Evolutionary conservation across 306 rosid species (phyloP).

Genomic region (Glycine latifolia): DNA sequence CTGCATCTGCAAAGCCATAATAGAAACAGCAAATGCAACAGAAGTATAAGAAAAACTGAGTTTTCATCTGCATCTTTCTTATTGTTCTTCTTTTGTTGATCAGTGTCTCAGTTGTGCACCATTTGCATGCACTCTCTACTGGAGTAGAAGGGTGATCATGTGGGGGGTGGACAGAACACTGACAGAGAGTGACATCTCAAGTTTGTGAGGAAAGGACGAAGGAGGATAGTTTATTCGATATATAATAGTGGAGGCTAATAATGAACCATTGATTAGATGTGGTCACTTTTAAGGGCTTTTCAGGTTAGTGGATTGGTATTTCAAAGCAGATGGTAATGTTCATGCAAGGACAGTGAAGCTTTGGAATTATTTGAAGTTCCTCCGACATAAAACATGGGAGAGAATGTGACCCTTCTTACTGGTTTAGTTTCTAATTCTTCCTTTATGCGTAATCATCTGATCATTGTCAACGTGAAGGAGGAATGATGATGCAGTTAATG

Average conservation of each 20-base stretch:
- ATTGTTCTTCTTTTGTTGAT: conserved; percentile 46
- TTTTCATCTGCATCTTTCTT: conserved; percentile 57
- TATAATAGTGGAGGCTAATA: not conserved
- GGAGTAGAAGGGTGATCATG: conserved; percentile 41
- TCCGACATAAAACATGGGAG: conserved; percentile 93
- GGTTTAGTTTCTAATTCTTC: conserved; percentile 25
- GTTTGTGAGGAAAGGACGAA: conserved; percentile 55
- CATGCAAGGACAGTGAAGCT: conserved; percentile 55
- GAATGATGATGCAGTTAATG: conserved; percentile 32
- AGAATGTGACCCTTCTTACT: conserved; percentile 69
- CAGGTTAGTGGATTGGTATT: conserved; percentile 60
- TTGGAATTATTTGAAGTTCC: conserved; percentile 79
- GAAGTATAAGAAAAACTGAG: conserved; percentile 54
- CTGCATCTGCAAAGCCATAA: conserved; percentile 45
- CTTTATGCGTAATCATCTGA: conserved; percentile 21
- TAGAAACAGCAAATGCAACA: conserved; percentile 54
- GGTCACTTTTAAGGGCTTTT: conserved; percentile 49
- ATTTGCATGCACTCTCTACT: conserved; percentile 61
- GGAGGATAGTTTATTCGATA: conserved; percentile 45
- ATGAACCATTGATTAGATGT: conserved; percentile 48
- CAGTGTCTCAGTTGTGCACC: conserved; percentile 51
- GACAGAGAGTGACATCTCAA: conserved; percentile 41
- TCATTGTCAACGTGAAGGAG: conserved; percentile 52
- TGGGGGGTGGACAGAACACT: conserved; percentile 14
- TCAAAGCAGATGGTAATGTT: conserved; percentile 63